phyloP scores from a whole-genome alignment of 805 yeast species.

The Candida broadrunensis region DNA sequence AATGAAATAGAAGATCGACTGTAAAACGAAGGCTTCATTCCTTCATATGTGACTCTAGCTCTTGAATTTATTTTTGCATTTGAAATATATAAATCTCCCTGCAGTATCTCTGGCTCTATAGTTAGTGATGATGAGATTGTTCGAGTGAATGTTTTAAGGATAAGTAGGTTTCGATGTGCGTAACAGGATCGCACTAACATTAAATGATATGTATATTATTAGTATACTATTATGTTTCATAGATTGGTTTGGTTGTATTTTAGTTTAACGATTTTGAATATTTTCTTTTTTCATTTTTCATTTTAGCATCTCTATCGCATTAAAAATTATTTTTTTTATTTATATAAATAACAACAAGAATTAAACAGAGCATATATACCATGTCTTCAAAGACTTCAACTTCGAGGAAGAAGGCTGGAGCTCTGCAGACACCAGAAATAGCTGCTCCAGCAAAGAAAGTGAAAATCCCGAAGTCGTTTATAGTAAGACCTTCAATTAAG shows the following conservation, averaged over 20 bases:
- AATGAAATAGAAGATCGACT: constrained; percentile 13
- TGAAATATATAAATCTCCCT: constrained; percentile 16
- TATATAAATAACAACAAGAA: too few relatives aligned
- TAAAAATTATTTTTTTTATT: too few relatives aligned
- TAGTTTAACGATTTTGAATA: not conserved
- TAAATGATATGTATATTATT: constrained; percentile 3
- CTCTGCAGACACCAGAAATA: constrained; percentile 14
- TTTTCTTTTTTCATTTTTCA: too few relatives aligned
- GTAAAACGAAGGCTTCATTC: constrained; percentile 12
- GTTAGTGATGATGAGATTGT: not conserved
- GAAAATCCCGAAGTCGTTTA: constrained; percentile 38
- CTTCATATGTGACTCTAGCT: constrained; percentile 10
- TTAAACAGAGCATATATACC: too few relatives aligned
- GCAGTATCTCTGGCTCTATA: constrained; percentile 11
- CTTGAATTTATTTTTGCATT: constrained; percentile 9
- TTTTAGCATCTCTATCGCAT: too few relatives aligned
- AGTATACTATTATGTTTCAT: constrained; percentile 1
- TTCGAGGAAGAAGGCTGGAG: constrained; percentile 21
- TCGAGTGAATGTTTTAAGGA: not conserved
- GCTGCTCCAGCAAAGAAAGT: constrained; percentile 25
- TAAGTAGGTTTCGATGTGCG: too few relatives aligned
- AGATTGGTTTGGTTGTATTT: not conserved
- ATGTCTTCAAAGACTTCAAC: constrained; percentile 19
- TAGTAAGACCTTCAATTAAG: constrained; percentile 33
- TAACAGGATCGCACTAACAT: too few relatives aligned